Percentiles rank a stretch among this genome's conserved stretches.
These are phyloP conservation scores for Ophiocordyceps camponoti-rufipedis DNA, from an alignment of 2,329 filamentous ascomycete genomes.

Conservation along the genomic window DNA sequence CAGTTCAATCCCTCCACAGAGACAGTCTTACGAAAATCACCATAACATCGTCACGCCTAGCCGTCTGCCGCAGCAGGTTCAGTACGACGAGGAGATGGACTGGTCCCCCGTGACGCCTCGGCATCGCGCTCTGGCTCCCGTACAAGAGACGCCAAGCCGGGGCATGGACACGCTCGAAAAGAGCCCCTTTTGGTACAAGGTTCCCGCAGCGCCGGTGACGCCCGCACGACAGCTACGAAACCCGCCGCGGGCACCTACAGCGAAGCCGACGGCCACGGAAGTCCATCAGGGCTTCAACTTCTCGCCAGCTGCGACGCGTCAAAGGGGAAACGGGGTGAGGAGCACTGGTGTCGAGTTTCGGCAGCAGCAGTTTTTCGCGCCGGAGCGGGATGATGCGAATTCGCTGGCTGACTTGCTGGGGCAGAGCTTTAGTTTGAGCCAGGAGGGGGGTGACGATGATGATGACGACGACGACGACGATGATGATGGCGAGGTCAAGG, in stretches of 20 bases:
- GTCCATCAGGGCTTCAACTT: slow-evolving; percentile 25
- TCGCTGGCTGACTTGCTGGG: slow-evolving; percentile 25
- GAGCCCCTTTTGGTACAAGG: slow-evolving; percentile 48
- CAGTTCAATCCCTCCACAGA: background rate
- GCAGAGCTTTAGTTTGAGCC: slow-evolving; percentile 22
- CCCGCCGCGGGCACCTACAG: slow-evolving; percentile 35
- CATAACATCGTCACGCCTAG: background rate
- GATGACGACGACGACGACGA: background rate
- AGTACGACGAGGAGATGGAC: slow-evolving; percentile 48
- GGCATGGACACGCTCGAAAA: slow-evolving; percentile 24
- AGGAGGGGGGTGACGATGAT: slow-evolving; percentile 11
- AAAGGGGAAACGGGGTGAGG: slow-evolving; percentile 3
- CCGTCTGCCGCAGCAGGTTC: slow-evolving; percentile 4
- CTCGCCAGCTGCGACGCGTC: slow-evolving; percentile 13
- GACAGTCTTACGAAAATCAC: background rate
- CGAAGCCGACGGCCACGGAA: slow-evolving; percentile 24
- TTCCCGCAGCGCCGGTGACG: slow-evolving; percentile 50
- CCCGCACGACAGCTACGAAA: slow-evolving; percentile 45
- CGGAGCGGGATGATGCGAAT: slow-evolving; percentile 19
- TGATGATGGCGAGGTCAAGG: background rate
- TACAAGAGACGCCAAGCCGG: slow-evolving; percentile 17
- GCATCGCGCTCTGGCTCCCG: slow-evolving; percentile 34
- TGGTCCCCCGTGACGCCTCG: slow-evolving; percentile 46
- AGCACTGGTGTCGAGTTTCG: slow-evolving; percentile 27
- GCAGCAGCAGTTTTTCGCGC: slow-evolving; percentile 42